phyloP scores from a whole-genome alignment of 208 protist genomes.

The Herpetomonas samuelpessoai region DNA sequence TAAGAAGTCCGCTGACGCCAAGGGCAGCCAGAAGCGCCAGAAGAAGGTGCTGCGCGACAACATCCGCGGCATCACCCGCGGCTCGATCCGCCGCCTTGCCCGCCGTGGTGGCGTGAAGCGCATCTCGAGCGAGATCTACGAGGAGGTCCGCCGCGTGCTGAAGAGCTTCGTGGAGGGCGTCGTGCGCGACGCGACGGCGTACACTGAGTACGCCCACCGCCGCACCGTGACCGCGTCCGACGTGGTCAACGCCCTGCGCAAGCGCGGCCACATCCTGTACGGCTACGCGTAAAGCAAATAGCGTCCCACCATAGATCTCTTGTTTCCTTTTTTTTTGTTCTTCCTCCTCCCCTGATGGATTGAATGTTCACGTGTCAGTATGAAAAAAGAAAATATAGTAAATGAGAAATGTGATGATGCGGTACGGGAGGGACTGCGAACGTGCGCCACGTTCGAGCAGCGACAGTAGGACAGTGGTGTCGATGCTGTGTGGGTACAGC shows the following conservation, averaged over 20 bases:
- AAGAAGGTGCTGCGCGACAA: slow-evolving; percentile 88
- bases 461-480: too few species aligned
- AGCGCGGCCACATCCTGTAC: slow-evolving; percentile 77
- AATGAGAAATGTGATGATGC: too few species aligned
- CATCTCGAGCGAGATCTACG: slow-evolving; percentile 74
- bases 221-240: slow-evolving; percentile 67
- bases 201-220: slow-evolving; percentile 72
- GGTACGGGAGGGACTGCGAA: too few species aligned
- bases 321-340: background rate
- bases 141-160: slow-evolving; percentile 72
- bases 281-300: slow-evolving; percentile 41
- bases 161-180: slow-evolving; percentile 83
- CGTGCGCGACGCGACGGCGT: slow-evolving; percentile 76
- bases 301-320: background rate
- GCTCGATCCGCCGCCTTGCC: slow-evolving; percentile 88
- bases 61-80: slow-evolving; percentile 83
- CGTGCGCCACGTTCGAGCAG: too few species aligned
- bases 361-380: background rate
- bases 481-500: too few species aligned
- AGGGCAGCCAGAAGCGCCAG: slow-evolving; percentile 77
- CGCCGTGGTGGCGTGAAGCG: slow-evolving; percentile 92
- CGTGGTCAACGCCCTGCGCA: slow-evolving; percentile 80
- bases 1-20: slow-evolving; percentile 68
- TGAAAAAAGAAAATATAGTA: too few species aligned
- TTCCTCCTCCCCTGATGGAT: too few species aligned